Evolutionary conservation across 2,329 filamentous ascomycete genomes (phyloP).

Genomic region (Penicillium sp.): DNA sequence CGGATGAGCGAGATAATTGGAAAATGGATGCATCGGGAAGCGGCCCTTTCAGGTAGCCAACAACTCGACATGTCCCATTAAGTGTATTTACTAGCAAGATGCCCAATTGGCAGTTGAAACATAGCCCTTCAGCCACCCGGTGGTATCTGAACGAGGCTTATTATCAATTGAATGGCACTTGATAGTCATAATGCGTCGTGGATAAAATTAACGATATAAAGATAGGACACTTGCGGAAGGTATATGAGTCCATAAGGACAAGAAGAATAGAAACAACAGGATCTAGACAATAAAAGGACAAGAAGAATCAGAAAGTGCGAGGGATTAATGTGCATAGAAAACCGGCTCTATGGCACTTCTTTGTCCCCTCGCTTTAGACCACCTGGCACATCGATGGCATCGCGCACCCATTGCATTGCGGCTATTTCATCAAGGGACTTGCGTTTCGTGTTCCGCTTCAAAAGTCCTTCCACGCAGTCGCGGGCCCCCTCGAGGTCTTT

Average conservation of each 20-base stretch:
- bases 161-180: no score
- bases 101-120: no score
- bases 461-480: constrained; percentile 73
- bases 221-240: constrained; percentile 3
- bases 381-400: constrained; percentile 65
- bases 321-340: constrained; percentile 16
- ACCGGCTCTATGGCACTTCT: constrained; percentile 45
- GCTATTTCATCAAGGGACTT: constrained; percentile 72
- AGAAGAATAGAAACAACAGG: constrained; percentile 2
- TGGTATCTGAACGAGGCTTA: no score
- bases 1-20: no score
- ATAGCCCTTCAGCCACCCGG: no score
- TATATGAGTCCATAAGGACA: constrained; percentile 1
- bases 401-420: constrained; percentile 69
- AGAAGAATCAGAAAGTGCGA: background rate
- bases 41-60: no score
- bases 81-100: no score
- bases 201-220: constrained; percentile 8
- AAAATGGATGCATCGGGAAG: no score
- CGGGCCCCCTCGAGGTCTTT: constrained; percentile 69
- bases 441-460: constrained; percentile 76
- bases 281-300: constrained; percentile 3
- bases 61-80: no score
- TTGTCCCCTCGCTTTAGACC: constrained; percentile 53
- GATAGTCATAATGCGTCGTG: constrained; percentile 15